These are phyloP conservation scores for Daedaleopsis sinensis DNA, from an alignment of 768 basidiomycete species.

Conservation along the genomic window DNA sequence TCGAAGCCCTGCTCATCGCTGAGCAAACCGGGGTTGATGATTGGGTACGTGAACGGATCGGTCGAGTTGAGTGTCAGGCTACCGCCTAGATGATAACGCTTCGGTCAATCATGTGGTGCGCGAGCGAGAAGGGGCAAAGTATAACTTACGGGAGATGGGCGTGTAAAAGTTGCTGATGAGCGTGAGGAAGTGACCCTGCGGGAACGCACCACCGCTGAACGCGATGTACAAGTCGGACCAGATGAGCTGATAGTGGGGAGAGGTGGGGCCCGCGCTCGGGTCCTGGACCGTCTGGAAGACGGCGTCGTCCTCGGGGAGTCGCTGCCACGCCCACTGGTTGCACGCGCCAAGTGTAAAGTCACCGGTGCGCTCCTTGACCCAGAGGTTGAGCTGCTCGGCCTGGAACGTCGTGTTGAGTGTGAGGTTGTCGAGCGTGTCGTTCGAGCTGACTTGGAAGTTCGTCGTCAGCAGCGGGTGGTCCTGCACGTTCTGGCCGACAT, in stretches of 20 bases:
- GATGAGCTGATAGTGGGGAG: slow-evolving; percentile 15
- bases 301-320: slow-evolving; percentile 10
- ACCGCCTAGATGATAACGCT: slow-evolving; percentile 5
- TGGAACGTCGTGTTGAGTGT: not conserved
- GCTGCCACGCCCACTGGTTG: slow-evolving; percentile 1
- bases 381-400: slow-evolving; percentile 1
- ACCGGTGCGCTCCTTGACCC: slow-evolving; percentile 1
- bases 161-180: not conserved
- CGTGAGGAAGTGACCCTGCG: slow-evolving; percentile 5
- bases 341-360: not conserved
- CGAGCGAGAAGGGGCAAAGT: not conserved
- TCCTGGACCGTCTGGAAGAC: slow-evolving; percentile 7
- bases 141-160: slow-evolving; percentile 11
- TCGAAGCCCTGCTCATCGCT: slow-evolving; percentile 22
- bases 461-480: slow-evolving; percentile 5
- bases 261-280: slow-evolving; percentile 18
- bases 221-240: slow-evolving; percentile 1
- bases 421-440: not conserved
- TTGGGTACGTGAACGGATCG: slow-evolving; percentile 17
- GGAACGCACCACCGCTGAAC: not conserved
- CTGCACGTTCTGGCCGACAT: slow-evolving; percentile 35
- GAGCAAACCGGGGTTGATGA: slow-evolving; percentile 18
- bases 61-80: slow-evolving; percentile 7
- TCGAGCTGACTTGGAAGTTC: not conserved
- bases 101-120: not conserved